A percentile compares a stretch with the other conserved stretches of the same genome.
Evolutionary conservation across 192 early-diverging fungal genomes (phyloP).

Genomic region (Coemansia sp.): DNA sequence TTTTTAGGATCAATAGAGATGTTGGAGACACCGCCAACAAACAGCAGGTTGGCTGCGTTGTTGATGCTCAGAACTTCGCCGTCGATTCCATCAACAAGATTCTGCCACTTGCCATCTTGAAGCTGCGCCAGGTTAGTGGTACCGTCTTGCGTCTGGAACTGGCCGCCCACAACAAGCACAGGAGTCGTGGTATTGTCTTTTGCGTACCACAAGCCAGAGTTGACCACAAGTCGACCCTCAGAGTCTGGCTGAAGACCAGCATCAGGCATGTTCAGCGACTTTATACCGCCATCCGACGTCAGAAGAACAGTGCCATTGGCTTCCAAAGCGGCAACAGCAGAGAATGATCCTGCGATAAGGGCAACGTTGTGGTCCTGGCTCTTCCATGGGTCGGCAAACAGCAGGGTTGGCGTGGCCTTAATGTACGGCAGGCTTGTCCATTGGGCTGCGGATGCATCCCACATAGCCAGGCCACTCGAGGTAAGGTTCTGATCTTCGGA

Average conservation of each 20-base stretch:
- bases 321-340: slow-evolving; percentile 40
- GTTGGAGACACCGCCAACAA: slow-evolving; percentile 59
- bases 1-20: slow-evolving; percentile 9
- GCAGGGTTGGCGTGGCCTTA: slow-evolving; percentile 24
- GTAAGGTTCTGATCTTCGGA: slow-evolving; percentile 8
- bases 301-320: slow-evolving; percentile 41
- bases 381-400: slow-evolving; percentile 25
- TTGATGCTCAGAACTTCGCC: slow-evolving; percentile 58
- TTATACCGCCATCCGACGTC: slow-evolving; percentile 20
- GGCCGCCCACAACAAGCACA: slow-evolving; percentile 57
- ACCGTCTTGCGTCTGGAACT: slow-evolving; percentile 52
- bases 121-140: slow-evolving; percentile 50
- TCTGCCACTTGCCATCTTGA: slow-evolving; percentile 46
- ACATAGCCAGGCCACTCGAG: slow-evolving; percentile 29
- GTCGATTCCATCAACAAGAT: slow-evolving; percentile 32
- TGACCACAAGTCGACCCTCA: slow-evolving; percentile 35
- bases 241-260: slow-evolving; percentile 30
- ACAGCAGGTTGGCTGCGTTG: slow-evolving; percentile 56
- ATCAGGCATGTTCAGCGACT: slow-evolving; percentile 35
- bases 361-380: slow-evolving; percentile 28
- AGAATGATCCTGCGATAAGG: slow-evolving; percentile 36
- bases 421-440: slow-evolving; percentile 50
- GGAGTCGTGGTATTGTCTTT: slow-evolving; percentile 44
- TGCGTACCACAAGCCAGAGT: slow-evolving; percentile 58
- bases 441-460: slow-evolving; percentile 29